A percentile compares a stretch with the other conserved stretches of the same genome.
Conservation (phyloP, 2,329 filamentous ascomycete genomes). For the Fusarium graminum region DNA sequence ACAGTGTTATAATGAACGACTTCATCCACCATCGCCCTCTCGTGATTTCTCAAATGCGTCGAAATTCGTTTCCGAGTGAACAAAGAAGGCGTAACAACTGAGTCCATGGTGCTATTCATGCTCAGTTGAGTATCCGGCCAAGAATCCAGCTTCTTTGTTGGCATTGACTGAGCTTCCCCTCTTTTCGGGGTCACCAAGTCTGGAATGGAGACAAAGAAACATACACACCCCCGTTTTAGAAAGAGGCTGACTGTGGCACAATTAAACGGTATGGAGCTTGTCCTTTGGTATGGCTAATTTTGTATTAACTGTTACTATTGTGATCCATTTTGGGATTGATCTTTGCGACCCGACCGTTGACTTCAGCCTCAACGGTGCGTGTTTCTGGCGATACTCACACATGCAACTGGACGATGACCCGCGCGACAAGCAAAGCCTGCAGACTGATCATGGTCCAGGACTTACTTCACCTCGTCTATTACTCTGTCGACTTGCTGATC, state of each 20-base stretch:
- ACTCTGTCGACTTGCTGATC: neutral
- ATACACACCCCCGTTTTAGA: neutral
- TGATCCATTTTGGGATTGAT: slow-evolving; percentile 21
- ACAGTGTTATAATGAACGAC: slow-evolving; percentile 29
- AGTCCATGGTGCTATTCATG: neutral
- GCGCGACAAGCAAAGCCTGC: neutral
- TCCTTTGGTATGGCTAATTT: slow-evolving; percentile 30
- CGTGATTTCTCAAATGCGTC: slow-evolving; percentile 16
- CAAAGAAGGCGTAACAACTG: slow-evolving; percentile 15
- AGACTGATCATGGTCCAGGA: neutral
- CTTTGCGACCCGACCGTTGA: neutral
- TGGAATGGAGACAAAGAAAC: slow-evolving; percentile 29
- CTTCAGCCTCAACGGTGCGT: neutral
- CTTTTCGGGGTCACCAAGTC: slow-evolving; percentile 14
- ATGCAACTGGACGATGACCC: neutral
- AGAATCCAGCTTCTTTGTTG: slow-evolving; percentile 31
- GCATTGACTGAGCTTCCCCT: slow-evolving; percentile 12
- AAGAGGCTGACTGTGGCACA: neutral
- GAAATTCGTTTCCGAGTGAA: neutral
- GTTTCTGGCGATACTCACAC: neutral
- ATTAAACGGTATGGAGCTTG: slow-evolving; percentile 2
- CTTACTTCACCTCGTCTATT: neutral
- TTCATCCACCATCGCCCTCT: slow-evolving; percentile 12
- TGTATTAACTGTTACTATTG: slow-evolving; percentile 32
- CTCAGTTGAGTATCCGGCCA: neutral